Evolutionary conservation across 441 rosid species (phyloP), one percentile per base, ranked within the genome.

Genomic region (Isatis lusitanica): DNA sequence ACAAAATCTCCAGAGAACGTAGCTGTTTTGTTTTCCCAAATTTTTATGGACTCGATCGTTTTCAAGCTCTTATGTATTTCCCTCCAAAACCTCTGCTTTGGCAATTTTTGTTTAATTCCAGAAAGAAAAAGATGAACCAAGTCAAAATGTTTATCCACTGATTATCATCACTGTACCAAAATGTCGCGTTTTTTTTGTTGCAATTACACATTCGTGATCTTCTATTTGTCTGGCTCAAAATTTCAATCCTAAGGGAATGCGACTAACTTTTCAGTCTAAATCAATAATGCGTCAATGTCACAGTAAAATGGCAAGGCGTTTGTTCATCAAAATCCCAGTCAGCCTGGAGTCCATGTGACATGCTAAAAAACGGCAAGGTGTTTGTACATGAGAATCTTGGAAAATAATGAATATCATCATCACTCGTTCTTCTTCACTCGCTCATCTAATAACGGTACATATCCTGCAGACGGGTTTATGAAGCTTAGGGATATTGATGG

Each of bases 401-500:
- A 24, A 21, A 26, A 8, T 28, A 33, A 2, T 4, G n/a, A n/a
- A n/a, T n/a, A n/a, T n/a, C n/a, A 18, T 30, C 38, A 62, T 48
- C 21, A 47, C 16, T 36, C 21, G 39, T 12, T 36, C 66, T 31
- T n/a, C 7, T 0, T 30, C 59, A 15, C 33, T 17, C 48, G 15
- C 62, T n/a, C 50, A 15, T 2, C n/a, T 44, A 38, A 18, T 4
- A 70, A 70, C 71, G 62, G 71, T 11, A 55, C 44, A 55, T 21
- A 55, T 38, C 46, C 15, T 18, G 11, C 21, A 9, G 56, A 76
- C 62, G 40, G 68, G 58, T 65, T 58, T 13, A 66, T 71, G 68
- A 64, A 76, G 56, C 50, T 40, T 9, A 52, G 76, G 42, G 63
- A 66, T 65, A 51, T 18, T 52, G 66, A 77, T 77, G 77, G 80